Base-by-base conservation (phyloP, 2,329 filamentous ascomycete species). In the Ceratocystis harringtonii region DNA sequence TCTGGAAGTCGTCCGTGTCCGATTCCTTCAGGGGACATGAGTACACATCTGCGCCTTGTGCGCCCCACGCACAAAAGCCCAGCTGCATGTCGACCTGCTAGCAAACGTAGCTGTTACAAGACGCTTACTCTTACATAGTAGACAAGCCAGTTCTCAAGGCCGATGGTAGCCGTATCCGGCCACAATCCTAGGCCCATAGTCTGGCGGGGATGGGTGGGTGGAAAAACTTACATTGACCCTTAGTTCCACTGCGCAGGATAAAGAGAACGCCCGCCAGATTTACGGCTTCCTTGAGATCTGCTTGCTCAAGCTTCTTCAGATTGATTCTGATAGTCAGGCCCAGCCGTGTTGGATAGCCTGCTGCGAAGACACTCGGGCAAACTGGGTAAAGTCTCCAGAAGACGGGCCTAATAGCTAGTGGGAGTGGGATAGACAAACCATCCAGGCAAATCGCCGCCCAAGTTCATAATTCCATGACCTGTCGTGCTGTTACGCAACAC, bases 231-330 rank as follows among this genome's bases (percentile, higher is more conserved):
- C 36, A 68, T 69, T 60, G 50, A 41, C 68, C 85, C 76, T 85
- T 80, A 67, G 87, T 87, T 87, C 87, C 90, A 62, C 78, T 79
- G 70, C 80, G 82, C 12, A 87, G 88, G 74, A 86, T 90, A 72
- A 90, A 89, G n/a, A 90, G 82, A 19, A 88, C 80, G 71, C 90
- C 84, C 28, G 85, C 86, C 69, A 80, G 77, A 45, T 77, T 76
- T 30, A 85, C 85, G 61, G 89, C 78, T 32, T 81, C 77, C 62
- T 77, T 74, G 65, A 90, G 77, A 1, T 84, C 85, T 32, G 74
- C 72, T 10, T 87, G 80, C 12, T 78, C 79, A 1, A 87, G 86
- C 72, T 88, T 90, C 75, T 90, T 87, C 52, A 87, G 76, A 73
- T 90, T 88, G 64, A 90, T 83, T 72, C 87, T 90, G 71, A 90